Evolutionary conservation across 1,139 yeast genomes (phyloP), one percentile per base, ranked within the genome.

Genomic region (Magnusiomyces magnusii): DNA sequence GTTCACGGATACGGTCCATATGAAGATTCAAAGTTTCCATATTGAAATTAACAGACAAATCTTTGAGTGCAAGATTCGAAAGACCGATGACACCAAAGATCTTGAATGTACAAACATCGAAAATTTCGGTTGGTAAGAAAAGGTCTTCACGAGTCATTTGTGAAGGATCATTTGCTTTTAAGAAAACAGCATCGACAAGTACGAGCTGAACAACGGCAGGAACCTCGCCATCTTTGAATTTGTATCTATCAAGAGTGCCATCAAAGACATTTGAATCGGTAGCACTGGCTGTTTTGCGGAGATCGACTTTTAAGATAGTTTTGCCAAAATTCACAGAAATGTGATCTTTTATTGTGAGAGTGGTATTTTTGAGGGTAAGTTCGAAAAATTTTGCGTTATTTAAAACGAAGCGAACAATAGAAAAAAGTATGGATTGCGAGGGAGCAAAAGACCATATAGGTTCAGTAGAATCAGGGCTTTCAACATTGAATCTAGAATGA

Each of bases 221-320:
- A 28, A 68, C 63, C 58, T 73, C 76, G 49, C 67, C 70, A 13
- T 61, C 56, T 47, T 63, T 63, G 47, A 67, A 63, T 57, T 65
- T 60, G 57, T 69, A 66, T 57, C 64, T 65, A 57, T 73, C 75
- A 36, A 73, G 63, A 2, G 75, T 73, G 21, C 76, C 76, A 13
- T 68, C 67, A 62, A 73, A 71, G 51, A 66, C 65, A 50, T 65
- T 62, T 28, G 59, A 59, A 24, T 64, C 61, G 2, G 63, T 28
- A 1, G 62, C 56, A 10, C 51, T 55, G 41, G 57, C 55, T 24
- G 55, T 59, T 47, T 61, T 62, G 39, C 72, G 64, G 44, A 68
- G 57, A 54, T 73, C 76, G 1, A 71, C 57, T n/a, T 65, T 64
- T 49, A 68, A 54, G 7, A 60, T 50, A 25, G 69, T 59, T n/a